Base-by-base conservation (phyloP, 768 basidiomycete genomes). In the Tricholoma sp. region DNA sequence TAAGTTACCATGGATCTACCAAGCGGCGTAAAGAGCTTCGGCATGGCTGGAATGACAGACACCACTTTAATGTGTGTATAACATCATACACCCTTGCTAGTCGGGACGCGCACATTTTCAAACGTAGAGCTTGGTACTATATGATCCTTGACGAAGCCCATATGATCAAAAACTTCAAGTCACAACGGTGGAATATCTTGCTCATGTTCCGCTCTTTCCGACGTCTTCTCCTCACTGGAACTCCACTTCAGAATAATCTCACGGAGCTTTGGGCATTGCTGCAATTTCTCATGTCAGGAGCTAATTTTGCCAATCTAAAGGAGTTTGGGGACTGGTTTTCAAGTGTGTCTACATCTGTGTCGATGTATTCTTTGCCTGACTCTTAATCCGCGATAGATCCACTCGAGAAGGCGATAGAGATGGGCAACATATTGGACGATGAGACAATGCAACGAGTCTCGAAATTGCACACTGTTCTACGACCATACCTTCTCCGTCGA, bases 281-380 rank as follows among this genome's bases (percentile, higher is more conserved):
- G 60, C 94, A 97, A 69, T 99, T 98, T 68, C 77, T 98, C 59
- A 90, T 98, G 81, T 90, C 89, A 4, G 90, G 89, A 3, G 80
- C 89, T 63, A 80, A 88, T 64, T 97, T 98, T 71, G 95, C 91
- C 21, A 91, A 93, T 65, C 72, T 95, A 58, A 91, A 91, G 67
- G 93, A 97, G 69, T 98, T 98, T 67, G 89, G 84, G 5, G 90
- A 94, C 55, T 97, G 95, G 94, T 97, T 98, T 69, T 91, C 94
- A 0, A 96, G 94, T 95, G 63, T 71, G 91, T 76, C 8, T 52
- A 37, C 4, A 32, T 43, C 37, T 24, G 8, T 22, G 43, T 50
- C n/a, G 19, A 27, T 49, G 12, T 24, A 8, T 49, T 55, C 41
- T 51, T 53, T 39, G 49, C 45, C 19, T 35, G 57, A 22, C n/a